Percentiles rank a stretch among this genome's conserved stretches.
These are phyloP conservation scores for Lyophyllum atratum DNA, from an alignment of 768 basidiomycete species.

Conservation along the genomic window DNA sequence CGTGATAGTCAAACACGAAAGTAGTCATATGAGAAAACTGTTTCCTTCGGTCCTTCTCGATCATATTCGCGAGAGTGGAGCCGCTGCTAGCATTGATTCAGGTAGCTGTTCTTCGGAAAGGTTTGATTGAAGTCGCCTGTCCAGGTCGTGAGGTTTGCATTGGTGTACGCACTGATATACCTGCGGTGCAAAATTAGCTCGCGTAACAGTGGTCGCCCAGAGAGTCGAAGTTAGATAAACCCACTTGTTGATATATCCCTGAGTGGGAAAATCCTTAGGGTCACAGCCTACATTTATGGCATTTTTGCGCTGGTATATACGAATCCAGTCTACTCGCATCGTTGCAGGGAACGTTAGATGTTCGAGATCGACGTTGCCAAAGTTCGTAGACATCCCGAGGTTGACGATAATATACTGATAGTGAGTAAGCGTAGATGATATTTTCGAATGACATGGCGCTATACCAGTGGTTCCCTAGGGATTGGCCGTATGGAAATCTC, in stretches of 20 bases:
- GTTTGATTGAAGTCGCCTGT: constrained; percentile 59
- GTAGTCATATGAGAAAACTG: too few species aligned
- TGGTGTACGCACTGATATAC: constrained; percentile 73
- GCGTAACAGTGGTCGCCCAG: neutral
- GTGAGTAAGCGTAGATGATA: constrained; percentile 1
- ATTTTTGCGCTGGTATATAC: constrained; percentile 82
- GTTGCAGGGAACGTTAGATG: constrained; percentile 70
- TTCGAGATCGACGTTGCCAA: constrained; percentile 67
- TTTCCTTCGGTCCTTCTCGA: too few species aligned
- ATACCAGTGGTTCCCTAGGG: constrained; percentile 83
- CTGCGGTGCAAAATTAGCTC: constrained; percentile 23
- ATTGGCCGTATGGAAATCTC: constrained; percentile 71
- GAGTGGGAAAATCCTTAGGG: constrained; percentile 77
- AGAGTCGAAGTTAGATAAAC: neutral
- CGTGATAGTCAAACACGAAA: too few species aligned
- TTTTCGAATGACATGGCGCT: constrained; percentile 7
- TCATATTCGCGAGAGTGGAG: too few species aligned
- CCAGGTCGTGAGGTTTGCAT: constrained; percentile 83
- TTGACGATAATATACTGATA: constrained; percentile 81
- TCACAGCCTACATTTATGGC: constrained; percentile 83
- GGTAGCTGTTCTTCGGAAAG: constrained; percentile 67
- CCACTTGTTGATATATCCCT: constrained; percentile 77
- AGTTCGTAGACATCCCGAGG: constrained; percentile 83
- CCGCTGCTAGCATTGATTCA: constrained; percentile 52
- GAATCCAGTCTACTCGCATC: constrained; percentile 85